Base-by-base conservation (phyloP, 805 yeast genomes). In the Saturnispora silvae region DNA sequence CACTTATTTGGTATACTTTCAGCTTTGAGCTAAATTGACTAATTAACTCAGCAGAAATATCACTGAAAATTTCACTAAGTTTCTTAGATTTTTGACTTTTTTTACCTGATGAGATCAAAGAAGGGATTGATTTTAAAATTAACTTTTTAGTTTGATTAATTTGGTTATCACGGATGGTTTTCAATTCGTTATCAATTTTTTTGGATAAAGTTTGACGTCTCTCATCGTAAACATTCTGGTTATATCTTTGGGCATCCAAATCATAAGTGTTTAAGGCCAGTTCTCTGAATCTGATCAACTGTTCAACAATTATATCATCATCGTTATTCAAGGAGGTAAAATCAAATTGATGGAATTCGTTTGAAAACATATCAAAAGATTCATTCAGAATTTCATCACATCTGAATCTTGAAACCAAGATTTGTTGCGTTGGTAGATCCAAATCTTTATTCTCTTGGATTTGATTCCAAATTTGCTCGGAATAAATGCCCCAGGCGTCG, bases 371-470 rank as follows among this genome's bases (percentile, higher is more conserved):
- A 14, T 63, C 60, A 50, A 67, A 71, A 3, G 76, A 67, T 33
- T 65, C 67, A 30, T 65, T 60, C 17, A 80, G 69, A 33, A 92
- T 82, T 57, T 92, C 97, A 52, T 86, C 95, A 56, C 97, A 89
- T 52, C 95, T 77, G 61, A 85, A 89, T 49, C 92, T 74, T 6
- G 98, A 95, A 18, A 92, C 97, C 42, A 92, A 65, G 23, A 84
- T 82, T 57, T 92, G 98, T 54, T 92, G 98, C 2, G 97, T 87
- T 20, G 98, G 98, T 46, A 92, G 67, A 60, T 92, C 98, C 45
- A 92, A 70, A 55, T 92, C 98, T 59, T 85, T 87, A 61, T 92
- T 92, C 43, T 70, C 68, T 56, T 85, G 95, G 50, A 92, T 92
- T 58, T 85, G 95, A 35, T 82, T 78, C 98, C 98, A 92, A 46